Evolutionary conservation across 768 basidiomycete genomes (phyloP).

Genomic region (Cyathus striatus): DNA sequence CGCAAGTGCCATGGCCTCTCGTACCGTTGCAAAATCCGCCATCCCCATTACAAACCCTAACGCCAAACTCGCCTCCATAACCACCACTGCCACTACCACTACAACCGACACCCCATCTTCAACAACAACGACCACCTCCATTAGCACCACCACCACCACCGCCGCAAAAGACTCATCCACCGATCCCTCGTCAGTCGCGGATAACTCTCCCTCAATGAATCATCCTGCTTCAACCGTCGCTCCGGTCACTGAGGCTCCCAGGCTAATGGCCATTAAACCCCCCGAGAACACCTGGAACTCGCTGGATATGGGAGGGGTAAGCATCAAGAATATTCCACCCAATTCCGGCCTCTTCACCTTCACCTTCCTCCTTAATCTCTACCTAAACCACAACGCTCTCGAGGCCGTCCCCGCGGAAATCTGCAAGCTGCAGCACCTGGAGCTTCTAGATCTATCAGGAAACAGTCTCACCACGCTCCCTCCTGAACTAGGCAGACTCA

Average conservation of each 20-base stretch:
- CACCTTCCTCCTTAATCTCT: slow-evolving; percentile 90
- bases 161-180: slow-evolving; percentile 21
- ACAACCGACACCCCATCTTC: slow-evolving; percentile 24
- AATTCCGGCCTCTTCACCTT: slow-evolving; percentile 76
- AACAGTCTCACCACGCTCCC: slow-evolving; percentile 79
- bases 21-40: slow-evolving; percentile 80
- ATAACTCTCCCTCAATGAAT: slow-evolving; percentile 25
- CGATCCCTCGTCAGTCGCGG: slow-evolving; percentile 18
- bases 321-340: slow-evolving; percentile 84
- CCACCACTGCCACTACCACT: slow-evolving; percentile 16
- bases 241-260: slow-evolving; percentile 62
- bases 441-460: slow-evolving; percentile 86
- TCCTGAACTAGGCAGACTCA: slow-evolving; percentile 86
- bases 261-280: slow-evolving; percentile 58
- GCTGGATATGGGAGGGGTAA: slow-evolving; percentile 94
- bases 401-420: slow-evolving; percentile 78
- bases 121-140: no score
- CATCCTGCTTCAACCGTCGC: slow-evolving; percentile 77
- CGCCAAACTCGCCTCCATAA: slow-evolving; percentile 42
- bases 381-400: slow-evolving; percentile 93
- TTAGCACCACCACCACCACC: slow-evolving; percentile 20
- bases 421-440: slow-evolving; percentile 76
- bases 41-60: slow-evolving; percentile 94
- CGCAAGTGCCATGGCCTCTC: slow-evolving; percentile 90
- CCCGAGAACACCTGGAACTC: slow-evolving; percentile 83